A percentile compares a stretch with the other conserved stretches of the same genome.
These are phyloP conservation scores for Mycosphaerella sp. DNA, from an alignment of 2,329 filamentous ascomycete species.

Conservation along the genomic window DNA sequence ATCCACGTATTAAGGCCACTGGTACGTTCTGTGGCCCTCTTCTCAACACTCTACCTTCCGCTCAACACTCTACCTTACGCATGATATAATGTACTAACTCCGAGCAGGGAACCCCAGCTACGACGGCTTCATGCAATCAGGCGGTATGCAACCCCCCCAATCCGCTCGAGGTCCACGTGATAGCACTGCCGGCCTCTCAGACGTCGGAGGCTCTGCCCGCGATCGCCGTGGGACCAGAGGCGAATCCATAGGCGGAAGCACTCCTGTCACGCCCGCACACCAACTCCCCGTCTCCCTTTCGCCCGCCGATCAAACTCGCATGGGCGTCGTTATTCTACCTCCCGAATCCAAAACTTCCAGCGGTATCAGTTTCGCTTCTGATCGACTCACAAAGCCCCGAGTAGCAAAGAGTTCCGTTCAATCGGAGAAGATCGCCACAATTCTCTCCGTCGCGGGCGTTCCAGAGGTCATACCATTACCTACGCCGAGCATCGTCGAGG, in stretches of 20 bases:
- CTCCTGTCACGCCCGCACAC: conserved; percentile 35
- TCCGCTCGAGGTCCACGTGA: conserved; percentile 36
- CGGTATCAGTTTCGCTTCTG: conserved; percentile 84
- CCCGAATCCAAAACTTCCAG: conserved; percentile 72
- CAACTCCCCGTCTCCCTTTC: conserved; percentile 52
- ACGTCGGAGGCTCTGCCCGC: conserved; percentile 23
- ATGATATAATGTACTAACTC: conserved; percentile 1
- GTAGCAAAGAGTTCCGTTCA: conserved; percentile 71
- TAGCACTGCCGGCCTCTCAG: conserved; percentile 36
- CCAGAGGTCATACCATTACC: conserved; percentile 66
- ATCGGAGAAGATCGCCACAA: conserved; percentile 66
- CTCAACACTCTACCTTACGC: neutral
- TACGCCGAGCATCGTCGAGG: conserved; percentile 62
- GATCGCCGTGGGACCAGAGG: conserved; percentile 30
- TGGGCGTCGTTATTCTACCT: conserved; percentile 61
- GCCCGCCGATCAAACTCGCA: conserved; percentile 69
- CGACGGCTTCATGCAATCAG: conserved; percentile 14
- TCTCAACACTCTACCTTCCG: neutral
- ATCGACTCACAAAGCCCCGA: conserved; percentile 71
- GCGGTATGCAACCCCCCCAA: conserved; percentile 15
- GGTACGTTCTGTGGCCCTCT: neutral
- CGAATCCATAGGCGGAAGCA: conserved; percentile 37
- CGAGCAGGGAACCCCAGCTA: conserved; percentile 22
- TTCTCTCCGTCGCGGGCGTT: conserved; percentile 65
- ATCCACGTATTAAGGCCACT: conserved; percentile 46